These are phyloP conservation scores for Fusarium sororula DNA, from an alignment of 2,329 filamentous ascomycete genomes.

Conservation along the genomic window DNA sequence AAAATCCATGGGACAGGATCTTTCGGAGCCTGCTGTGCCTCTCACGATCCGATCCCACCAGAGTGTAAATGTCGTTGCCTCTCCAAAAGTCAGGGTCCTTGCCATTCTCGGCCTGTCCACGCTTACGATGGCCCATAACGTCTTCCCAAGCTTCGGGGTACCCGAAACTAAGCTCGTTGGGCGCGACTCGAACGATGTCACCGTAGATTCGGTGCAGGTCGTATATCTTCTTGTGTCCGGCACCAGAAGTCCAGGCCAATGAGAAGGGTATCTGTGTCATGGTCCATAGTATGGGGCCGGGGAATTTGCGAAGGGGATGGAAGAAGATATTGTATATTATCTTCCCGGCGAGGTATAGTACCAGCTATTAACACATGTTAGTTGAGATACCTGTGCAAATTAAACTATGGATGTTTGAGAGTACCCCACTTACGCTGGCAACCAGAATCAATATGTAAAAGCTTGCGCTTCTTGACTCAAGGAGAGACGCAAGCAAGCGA, in stretches of 20 bases:
- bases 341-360: neutral
- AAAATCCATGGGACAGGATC: neutral
- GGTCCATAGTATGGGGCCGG: neutral
- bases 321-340: neutral
- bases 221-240: neutral
- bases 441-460: neutral
- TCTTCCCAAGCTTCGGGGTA: neutral
- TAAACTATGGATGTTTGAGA: neutral
- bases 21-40: neutral
- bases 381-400: too few species aligned
- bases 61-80: neutral
- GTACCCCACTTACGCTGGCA: fast-evolving
- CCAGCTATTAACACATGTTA: neutral
- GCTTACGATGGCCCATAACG: neutral
- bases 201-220: neutral
- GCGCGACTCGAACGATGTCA: neutral
- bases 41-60: neutral
- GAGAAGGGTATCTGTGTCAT: neutral
- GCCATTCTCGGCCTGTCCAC: neutral
- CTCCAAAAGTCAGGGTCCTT: neutral
- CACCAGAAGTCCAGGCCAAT: neutral
- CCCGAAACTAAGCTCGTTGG: neutral
- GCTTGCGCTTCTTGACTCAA: neutral
- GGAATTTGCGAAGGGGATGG: neutral
- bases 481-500: neutral